Base-by-base conservation (phyloP, 345 rosid species). In the Streptanthus diversifolius region DNA sequence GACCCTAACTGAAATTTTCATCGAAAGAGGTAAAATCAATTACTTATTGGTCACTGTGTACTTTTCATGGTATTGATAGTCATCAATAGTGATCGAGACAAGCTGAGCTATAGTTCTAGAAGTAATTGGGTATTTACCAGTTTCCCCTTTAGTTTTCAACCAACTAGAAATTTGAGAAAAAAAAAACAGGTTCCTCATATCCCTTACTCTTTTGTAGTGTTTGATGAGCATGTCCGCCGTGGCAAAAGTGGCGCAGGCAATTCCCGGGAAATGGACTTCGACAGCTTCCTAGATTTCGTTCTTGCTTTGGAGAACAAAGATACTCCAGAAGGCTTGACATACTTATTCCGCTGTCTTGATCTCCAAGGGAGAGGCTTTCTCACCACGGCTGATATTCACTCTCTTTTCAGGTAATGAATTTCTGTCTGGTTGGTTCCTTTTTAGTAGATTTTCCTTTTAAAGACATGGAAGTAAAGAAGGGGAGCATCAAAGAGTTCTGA, bases 221-320 rank as follows among this genome's bases (percentile, higher is more conserved):
- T 92, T 65, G 99, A 92, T 80, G 98, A 95, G 81, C 99, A 95
- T 80, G 87, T 88, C 41, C 93, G 96, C 11, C 92, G 91, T 44
- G 88, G 91, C 44, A 92, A 90, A 80, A 83, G 47, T 57, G 83
- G 86, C 3, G 81, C 87, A 60, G 86, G 84, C 60, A 88, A 84
- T 77, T 49, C 91, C 51, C 71, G 99, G 73, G 99, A 95, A 85
- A 95, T 95, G 99, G 98, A 95, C 63, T 91, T 91, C 14, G 90
- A 87, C 76, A 90, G 97, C 59, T 95, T 92, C 81, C 90, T 95
- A 0, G 98, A 88, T 83, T 95, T 95, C 65, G 97, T 95, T 72
- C 85, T 95, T 70, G 97, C 99, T 67, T 82, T 88, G 71, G 99
- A 95, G 75, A 95, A 92, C 84, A 95, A 92, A 75, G 99, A 95